Evolutionary conservation across 352 stramenopile genomes (phyloP), one percentile per base, ranked within the genome.

Genomic region (Globisporangium canariense): DNA sequence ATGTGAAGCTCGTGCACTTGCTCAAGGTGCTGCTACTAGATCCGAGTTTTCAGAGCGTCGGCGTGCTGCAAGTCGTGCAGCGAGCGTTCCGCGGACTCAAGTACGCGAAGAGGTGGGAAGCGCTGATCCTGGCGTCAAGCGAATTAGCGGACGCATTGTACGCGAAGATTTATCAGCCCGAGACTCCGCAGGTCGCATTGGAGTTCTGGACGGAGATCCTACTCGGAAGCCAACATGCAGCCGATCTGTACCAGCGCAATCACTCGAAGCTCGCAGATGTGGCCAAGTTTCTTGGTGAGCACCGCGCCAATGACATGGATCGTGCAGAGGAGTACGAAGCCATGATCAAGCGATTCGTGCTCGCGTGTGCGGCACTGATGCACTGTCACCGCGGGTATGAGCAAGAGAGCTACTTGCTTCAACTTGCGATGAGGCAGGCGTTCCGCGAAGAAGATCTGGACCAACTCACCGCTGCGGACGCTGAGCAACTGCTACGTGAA

Each of bases 201-300:
- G 40, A 59, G 10, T 77, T 93, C n/a, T 94, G 81, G 62, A 60
- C 69, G 50, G 71, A 88, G 68, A 71, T 94, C 16, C 52, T 96
- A 34, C 71, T 89, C 14, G 86, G 88, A 0, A 93, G 79, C 62
- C 88, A 96, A 74, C 88, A 94, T 69, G 79, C 78, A 11, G 78
- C 79, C 5, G 73, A 83, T 40, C 55, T 94, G 18, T 88, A 85
- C 57, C 58, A 73, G 57, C 69, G 63, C 51, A 79, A 75, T 57
- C 69, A 79, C 34, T 46, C 62, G 3, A 67, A 88, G 66, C 53
- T 96, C 25, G 61, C 76, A 13, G 60, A 69, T 20, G 58, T 90
- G 16, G 81, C 75, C 11, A 65, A 73, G 49, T 59, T 81, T 34
- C 73, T 89, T 8, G 69, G 56, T 10, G 69, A 76, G 16, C 49